A percentile compares a stretch with the other conserved stretches of the same genome.
Conservation (phyloP, 78 protist species). For the Dictyostelium capitatum region DNA sequence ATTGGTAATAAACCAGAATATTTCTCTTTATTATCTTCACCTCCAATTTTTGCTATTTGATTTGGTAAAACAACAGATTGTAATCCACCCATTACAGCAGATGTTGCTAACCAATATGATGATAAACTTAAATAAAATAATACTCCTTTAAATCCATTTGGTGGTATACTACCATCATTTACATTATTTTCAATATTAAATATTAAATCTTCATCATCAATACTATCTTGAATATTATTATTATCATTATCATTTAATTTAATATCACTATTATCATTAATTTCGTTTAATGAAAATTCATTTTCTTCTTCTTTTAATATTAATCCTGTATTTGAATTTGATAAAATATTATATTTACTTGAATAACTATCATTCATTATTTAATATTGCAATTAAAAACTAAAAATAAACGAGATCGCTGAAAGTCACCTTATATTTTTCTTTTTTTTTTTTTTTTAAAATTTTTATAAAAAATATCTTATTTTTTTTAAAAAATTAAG, state of each 20-base stretch:
- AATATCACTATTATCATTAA: too few relatives aligned
- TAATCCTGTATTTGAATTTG: not conserved
- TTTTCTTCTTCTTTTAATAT: not conserved
- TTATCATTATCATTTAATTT: too few relatives aligned
- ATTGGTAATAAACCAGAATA: conserved; percentile 8
- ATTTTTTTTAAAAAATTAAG: too few relatives aligned
- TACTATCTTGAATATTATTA: not conserved
- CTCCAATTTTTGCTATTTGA: conserved; percentile 21
- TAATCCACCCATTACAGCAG: conserved; percentile 30
- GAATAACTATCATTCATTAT: too few relatives aligned
- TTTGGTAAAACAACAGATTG: conserved; percentile 14
- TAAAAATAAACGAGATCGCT: too few relatives aligned
- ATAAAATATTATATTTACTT: not conserved
- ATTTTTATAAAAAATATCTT: too few relatives aligned
- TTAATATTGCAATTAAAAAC: too few relatives aligned
- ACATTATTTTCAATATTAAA: not conserved
- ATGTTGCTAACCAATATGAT: conserved; percentile 6
- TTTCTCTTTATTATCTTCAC: conserved; percentile 2
- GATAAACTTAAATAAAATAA: conserved; percentile 6
- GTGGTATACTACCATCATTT: too few relatives aligned
- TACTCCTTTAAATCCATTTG: not conserved
- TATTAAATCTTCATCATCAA: not conserved
- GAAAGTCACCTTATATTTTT: too few relatives aligned
- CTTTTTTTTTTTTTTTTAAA: too few relatives aligned
- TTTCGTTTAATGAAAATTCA: too few relatives aligned